Percentiles rank a stretch among this genome's conserved stretches.
Evolutionary conservation across 805 yeast species (phyloP).

Genomic region (Yueomyces sp.): DNA sequence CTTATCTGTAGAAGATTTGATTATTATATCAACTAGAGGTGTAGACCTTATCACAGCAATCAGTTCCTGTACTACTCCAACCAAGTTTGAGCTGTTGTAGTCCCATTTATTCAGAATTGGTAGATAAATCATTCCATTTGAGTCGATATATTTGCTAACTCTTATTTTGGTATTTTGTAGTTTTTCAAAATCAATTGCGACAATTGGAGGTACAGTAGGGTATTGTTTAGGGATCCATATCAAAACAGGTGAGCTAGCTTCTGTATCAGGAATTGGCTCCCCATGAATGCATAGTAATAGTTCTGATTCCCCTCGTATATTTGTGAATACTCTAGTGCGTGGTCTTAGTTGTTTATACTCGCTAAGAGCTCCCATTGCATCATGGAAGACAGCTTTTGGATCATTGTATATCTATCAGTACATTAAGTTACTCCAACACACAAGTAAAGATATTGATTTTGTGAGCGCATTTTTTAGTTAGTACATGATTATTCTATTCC

Average conservation of each 20-base stretch:
- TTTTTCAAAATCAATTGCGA: slow-evolving; percentile 39
- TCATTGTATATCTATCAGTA: slow-evolving; percentile 36
- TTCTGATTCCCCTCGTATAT: slow-evolving; percentile 42
- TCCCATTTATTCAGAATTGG: slow-evolving; percentile 56
- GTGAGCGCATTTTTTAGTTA: no score
- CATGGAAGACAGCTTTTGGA: slow-evolving; percentile 48
- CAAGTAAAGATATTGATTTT: no score
- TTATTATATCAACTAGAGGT: background rate
- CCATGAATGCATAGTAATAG: slow-evolving; percentile 59
- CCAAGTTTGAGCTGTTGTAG: slow-evolving; percentile 2
- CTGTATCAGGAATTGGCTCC: slow-evolving; percentile 20
- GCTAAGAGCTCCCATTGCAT: slow-evolving; percentile 33
- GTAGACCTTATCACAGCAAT: background rate
- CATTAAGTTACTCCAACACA: no score
- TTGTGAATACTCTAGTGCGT: slow-evolving; percentile 51
- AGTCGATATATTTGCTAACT: slow-evolving; percentile 56
- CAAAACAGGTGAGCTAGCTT: slow-evolving; percentile 37
- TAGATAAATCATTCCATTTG: slow-evolving; percentile 58
- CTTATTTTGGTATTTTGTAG: slow-evolving; percentile 32
- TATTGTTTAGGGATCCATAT: slow-evolving; percentile 69
- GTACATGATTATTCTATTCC: no score
- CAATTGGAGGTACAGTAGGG: slow-evolving; percentile 57
- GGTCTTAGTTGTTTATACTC: slow-evolving; percentile 47
- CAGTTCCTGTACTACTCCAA: slow-evolving; percentile 6
- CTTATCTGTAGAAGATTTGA: background rate